Evolutionary conservation across 2,329 filamentous ascomycete genomes (phyloP).

Genomic region (Zalaria sp.): DNA sequence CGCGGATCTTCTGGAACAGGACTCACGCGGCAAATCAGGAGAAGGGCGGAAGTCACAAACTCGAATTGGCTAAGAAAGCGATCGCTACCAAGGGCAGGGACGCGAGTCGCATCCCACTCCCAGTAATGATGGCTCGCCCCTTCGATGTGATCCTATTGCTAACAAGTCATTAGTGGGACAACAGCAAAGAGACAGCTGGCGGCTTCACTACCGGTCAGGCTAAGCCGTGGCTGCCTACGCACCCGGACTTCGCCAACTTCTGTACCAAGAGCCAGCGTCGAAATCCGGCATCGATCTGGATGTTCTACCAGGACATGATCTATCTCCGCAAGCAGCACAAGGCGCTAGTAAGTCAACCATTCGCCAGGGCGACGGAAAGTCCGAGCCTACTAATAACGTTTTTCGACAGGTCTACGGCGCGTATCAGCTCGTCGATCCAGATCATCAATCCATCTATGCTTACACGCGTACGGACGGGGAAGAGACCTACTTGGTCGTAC

Average conservation of each 20-base stretch:
- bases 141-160: background rate
- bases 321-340: background rate
- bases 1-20: too few species aligned
- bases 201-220: background rate
- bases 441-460: background rate
- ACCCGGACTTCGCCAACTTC: background rate
- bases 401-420: background rate
- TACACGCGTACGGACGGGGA: background rate
- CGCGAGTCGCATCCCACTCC: background rate
- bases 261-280: background rate
- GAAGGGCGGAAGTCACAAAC: too few species aligned
- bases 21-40: too few species aligned
- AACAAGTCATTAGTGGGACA: background rate
- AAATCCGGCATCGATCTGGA: background rate
- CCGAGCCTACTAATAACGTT: background rate
- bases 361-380: background rate
- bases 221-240: constrained; percentile 2
- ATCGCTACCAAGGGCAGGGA: constrained; percentile 35
- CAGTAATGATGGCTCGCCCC: background rate
- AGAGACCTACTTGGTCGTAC: background rate
- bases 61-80: constrained; percentile 44
- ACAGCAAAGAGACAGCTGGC: background rate
- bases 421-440: background rate
- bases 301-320: constrained; percentile 1
- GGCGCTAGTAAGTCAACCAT: background rate